Evolutionary conservation across 2,329 filamentous ascomycete species (phyloP), one percentile per base, ranked within the genome.

Genomic region (Stenocarpella maydis): DNA sequence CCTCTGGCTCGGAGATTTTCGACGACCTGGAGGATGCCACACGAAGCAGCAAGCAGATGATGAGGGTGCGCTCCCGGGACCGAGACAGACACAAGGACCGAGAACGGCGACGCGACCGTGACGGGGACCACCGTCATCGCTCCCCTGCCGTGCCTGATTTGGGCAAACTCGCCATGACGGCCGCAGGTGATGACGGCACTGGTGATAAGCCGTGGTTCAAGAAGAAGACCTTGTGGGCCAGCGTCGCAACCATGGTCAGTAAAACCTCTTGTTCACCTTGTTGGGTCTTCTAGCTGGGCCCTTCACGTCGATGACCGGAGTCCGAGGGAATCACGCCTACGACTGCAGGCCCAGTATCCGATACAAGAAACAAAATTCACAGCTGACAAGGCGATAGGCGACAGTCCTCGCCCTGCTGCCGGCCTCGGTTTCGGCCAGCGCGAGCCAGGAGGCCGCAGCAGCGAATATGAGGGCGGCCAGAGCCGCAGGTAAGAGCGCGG

Each of bases 121-220:
- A 60, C 17, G 17, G 9, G 31, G 49, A 66, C 24, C 43, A 43
- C 15, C 64, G 34, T 4, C 63, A 21, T 10, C 50, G 49, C 6
- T 34, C 64, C n/a, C 60, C 65, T 37, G 39, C 45, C 15, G 17
- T 63, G 2, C 53, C 47, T 17, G 65, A 53, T 26, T 14, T 61
- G 17, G 43, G 49, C 3, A 50, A 24, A 34, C 34, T 37, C 9
- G 45, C 54, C 4, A 17, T 47, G 41, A 12, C 41, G 24, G 58
- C 41, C 34, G 58, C 41, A 37, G 53, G 63, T 10, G 53, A 58
- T 2, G 64, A 66, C 52, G 50, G 17, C 7, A 54, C 34, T 17
- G 52, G 54, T 7, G 65, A 61, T 14, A 68, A 68, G 65, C 54
- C 65, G 10, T 68, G 65, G 65, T 68, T 68, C 45, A 68, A 68